phyloP scores from a whole-genome alignment of 129 eudicot species.

The carrot (Daucus carota) region DH1_v3.0 NC_030387.2:4015001-4015500 shows the following conservation, averaged over 20 bases:
- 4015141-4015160: too few species aligned
- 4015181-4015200: too few species aligned
- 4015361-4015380: conserved; percentile 17
- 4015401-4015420: neutral
- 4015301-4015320: conserved; percentile 80
- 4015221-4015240: too few species aligned
- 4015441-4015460: neutral
- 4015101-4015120: too few species aligned
- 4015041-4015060: neutral
- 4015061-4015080: neutral
- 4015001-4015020: neutral
- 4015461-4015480: neutral
- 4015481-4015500: too few species aligned
- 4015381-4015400: conserved; percentile 8
- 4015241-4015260: too few species aligned
- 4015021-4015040: neutral
- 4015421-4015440: neutral
- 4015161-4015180: too few species aligned
- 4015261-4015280: too few species aligned
- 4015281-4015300: conserved; percentile 60
- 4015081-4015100: neutral
- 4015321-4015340: conserved; percentile 39
- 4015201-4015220: too few species aligned
- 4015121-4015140: too few species aligned
- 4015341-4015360: conserved; percentile 17